Conservation (phyloP, 345 rosid genomes). For the thale cress (Arabidopsis thaliana) region TAIR10.1 NC_003075.7:13653501-13654000, state of each 20-base stretch:
- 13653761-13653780: slow-evolving; percentile 66
- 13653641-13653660: neutral
- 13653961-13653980: slow-evolving; percentile 93
- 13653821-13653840: slow-evolving; percentile 75
- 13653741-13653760: slow-evolving; percentile 49
- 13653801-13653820: slow-evolving; percentile 76
- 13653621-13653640: slow-evolving; percentile 30
- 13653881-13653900: slow-evolving; percentile 70
- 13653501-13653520: slow-evolving; percentile 29
- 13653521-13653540: neutral
- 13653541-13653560: slow-evolving; percentile 17
- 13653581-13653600: slow-evolving; percentile 53
- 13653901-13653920: slow-evolving; percentile 74
- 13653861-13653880: slow-evolving; percentile 77
- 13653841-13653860: slow-evolving; percentile 81
- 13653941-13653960: slow-evolving; percentile 84
- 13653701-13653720: slow-evolving; percentile 95
- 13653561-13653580: slow-evolving; percentile 36
- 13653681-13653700: slow-evolving; percentile 15
- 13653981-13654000: slow-evolving; percentile 81
- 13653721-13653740: slow-evolving; percentile 32
- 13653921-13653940: slow-evolving; percentile 78
- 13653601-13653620: slow-evolving; percentile 60
- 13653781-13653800: slow-evolving; percentile 84
- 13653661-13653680: neutral